A percentile compares a stretch with the other conserved stretches of the same genome.
Evolutionary conservation across 371 early-diverging fungal genomes (phyloP).

Genomic region (Mucor indicus): DNA sequence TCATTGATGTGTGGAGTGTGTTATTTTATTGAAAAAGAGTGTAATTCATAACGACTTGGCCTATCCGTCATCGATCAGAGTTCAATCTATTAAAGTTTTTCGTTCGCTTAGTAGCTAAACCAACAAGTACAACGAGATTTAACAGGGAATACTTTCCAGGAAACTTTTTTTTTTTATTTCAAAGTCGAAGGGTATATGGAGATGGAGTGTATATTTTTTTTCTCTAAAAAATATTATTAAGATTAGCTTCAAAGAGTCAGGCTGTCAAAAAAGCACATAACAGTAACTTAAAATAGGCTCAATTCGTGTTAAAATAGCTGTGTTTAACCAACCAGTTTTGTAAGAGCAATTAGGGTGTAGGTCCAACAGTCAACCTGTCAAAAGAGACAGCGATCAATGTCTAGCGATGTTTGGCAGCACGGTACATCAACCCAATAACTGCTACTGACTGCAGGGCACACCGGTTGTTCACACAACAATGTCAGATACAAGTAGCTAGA

Average conservation of each 20-base stretch:
- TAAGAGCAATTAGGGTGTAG: conserved; percentile 4
- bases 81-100: conserved; percentile 1
- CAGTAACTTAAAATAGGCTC: conserved; percentile 4
- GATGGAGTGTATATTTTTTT: conserved; percentile 10
- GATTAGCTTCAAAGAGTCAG: no score
- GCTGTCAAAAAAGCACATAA: conserved; percentile 3
- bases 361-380: conserved; percentile 8
- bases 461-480: conserved; percentile 12
- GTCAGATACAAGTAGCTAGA: conserved; percentile 13
- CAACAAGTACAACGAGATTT: neutral
- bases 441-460: conserved; percentile 11
- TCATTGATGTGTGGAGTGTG: no score
- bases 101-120: conserved; percentile 3
- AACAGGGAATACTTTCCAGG: conserved; percentile 4
- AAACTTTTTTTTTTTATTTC: conserved; percentile 8
- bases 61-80: conserved; percentile 1
- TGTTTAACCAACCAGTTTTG: no score
- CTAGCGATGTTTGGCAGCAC: conserved; percentile 16
- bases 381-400: conserved; percentile 9
- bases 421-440: conserved; percentile 12
- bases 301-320: conserved; percentile 10
- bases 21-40: no score
- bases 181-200: conserved; percentile 7
- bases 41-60: conserved; percentile 1
- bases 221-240: conserved; percentile 7